Conservation (phyloP, 2,329 filamentous ascomycete genomes). For the Aspergillus vadensis region DNA sequence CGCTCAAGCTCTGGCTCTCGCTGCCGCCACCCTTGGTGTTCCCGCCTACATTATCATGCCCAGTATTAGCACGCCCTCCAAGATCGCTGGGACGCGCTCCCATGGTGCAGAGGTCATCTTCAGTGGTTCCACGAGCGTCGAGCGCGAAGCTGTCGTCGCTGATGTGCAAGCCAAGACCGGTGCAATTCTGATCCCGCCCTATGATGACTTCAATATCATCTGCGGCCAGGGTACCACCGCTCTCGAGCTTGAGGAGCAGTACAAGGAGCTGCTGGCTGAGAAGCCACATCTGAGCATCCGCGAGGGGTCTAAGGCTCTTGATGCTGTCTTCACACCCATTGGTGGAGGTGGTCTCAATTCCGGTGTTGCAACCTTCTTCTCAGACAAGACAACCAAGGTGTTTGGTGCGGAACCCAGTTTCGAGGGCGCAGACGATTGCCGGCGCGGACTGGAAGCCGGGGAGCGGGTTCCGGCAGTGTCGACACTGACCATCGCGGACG, state of each 20-base stretch:
- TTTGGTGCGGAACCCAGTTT: slow-evolving; percentile 86
- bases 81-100: slow-evolving; percentile 77
- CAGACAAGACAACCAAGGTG: slow-evolving; percentile 70
- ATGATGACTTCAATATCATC: slow-evolving; percentile 89
- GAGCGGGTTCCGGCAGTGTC: slow-evolving; percentile 67
- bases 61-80: slow-evolving; percentile 76
- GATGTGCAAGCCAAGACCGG: slow-evolving; percentile 70
- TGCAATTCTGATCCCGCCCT: slow-evolving; percentile 81
- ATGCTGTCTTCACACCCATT: slow-evolving; percentile 78
- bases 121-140: slow-evolving; percentile 75
- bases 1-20: slow-evolving; percentile 86
- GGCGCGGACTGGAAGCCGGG: slow-evolving; percentile 67
- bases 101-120: slow-evolving; percentile 81
- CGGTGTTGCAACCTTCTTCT: slow-evolving; percentile 73
- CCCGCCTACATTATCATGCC: slow-evolving; percentile 93
- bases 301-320: slow-evolving; percentile 41
- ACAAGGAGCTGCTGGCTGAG: slow-evolving; percentile 53
- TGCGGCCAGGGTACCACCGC: slow-evolving; percentile 90
- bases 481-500: slow-evolving; percentile 83
- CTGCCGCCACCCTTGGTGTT: slow-evolving; percentile 71
- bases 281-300: slow-evolving; percentile 28
- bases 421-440: slow-evolving; percentile 80
- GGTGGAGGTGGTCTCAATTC: slow-evolving; percentile 87
- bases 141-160: slow-evolving; percentile 77
- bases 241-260: slow-evolving; percentile 78